Base-by-base conservation (phyloP, 2,329 filamentous ascomycete genomes). In the Aspergillus luchuensis region DNA sequence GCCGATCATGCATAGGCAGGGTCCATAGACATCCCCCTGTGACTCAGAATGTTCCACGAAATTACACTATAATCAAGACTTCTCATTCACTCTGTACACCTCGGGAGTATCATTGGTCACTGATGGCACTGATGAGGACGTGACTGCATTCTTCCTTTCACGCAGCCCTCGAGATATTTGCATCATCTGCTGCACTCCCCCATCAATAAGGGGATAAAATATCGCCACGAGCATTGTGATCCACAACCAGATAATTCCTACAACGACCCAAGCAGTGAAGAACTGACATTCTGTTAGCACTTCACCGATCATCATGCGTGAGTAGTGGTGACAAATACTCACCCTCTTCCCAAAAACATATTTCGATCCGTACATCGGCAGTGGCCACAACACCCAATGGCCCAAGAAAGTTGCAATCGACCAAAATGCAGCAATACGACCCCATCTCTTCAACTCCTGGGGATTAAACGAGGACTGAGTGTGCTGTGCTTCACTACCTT, bases 201-300 rank as follows among this genome's bases (percentile, higher is more conserved):
- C 82, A 60, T 84, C 81, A 5, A 83, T 67, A 2, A 85, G 73
- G 0, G 82, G 83, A 59, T 80, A 84, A 50, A 84, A 79, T 0
- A 79, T 80, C 0, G 79, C 79, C 13, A 84, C 69, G 0, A 85
- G 69, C 75, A 84, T 77, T 0, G 82, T 84, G 0, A 72, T 66
- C 82, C 82, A 85, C 3, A 84, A 75, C 82, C 82, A 85, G 30
- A 85, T 79, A 15, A 85, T 81, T 0, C 78, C 76, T 0, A 85
- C 70, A 0, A 82, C 74, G 1, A 85, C 69, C 82, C 82, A 85
- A 0, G 81, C 82, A 1, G 73, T 70, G 52, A 80, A 85, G 61
- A 85, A 85, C 36, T 77, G 56, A 30, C 3, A 3, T 5, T 13
- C 15, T 8, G 28, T 48, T 66, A 38, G 17, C 3, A 43, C 1